These are phyloP conservation scores for Byssothecium circinans DNA, from an alignment of 2,329 filamentous ascomycete genomes.

Conservation along the genomic window DNA sequence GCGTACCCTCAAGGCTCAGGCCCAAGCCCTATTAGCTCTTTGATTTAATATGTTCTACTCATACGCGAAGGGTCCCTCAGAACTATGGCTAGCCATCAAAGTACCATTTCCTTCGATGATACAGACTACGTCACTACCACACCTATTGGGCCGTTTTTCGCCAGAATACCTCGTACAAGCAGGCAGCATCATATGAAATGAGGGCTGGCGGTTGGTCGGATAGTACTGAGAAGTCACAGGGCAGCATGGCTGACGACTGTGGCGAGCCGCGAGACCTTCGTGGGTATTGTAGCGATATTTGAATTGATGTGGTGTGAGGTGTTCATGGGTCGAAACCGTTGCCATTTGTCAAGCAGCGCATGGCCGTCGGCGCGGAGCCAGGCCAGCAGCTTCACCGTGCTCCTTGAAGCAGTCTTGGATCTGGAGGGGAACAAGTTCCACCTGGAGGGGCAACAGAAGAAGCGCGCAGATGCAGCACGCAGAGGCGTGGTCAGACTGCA, in stretches of 20 bases:
- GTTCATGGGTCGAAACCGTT: slow-evolving; percentile 14
- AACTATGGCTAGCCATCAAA: too few relatives aligned
- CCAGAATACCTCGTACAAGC: background rate
- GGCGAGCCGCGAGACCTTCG: background rate
- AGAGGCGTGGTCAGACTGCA: background rate
- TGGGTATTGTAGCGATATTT: slow-evolving; percentile 5
- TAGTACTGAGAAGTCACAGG: background rate
- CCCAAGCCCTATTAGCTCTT: too few relatives aligned
- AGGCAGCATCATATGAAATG: background rate
- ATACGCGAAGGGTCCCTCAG: too few relatives aligned
- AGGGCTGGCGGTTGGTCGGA: background rate
- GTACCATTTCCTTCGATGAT: too few relatives aligned
- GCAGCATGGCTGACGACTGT: background rate
- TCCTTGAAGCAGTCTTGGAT: background rate
- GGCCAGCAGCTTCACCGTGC: background rate
- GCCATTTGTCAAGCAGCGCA: slow-evolving; percentile 15
- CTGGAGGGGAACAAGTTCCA: background rate
- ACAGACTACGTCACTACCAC: too few relatives aligned
- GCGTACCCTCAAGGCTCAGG: too few relatives aligned
- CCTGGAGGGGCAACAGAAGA: background rate
- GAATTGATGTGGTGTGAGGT: slow-evolving; percentile 9
- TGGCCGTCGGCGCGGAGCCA: background rate
- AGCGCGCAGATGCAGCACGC: background rate
- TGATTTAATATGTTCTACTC: too few relatives aligned
- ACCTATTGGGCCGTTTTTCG: too few relatives aligned